Conservation (phyloP, 2,329 filamentous ascomycete genomes). For the Claviceps maximensis region DNA sequence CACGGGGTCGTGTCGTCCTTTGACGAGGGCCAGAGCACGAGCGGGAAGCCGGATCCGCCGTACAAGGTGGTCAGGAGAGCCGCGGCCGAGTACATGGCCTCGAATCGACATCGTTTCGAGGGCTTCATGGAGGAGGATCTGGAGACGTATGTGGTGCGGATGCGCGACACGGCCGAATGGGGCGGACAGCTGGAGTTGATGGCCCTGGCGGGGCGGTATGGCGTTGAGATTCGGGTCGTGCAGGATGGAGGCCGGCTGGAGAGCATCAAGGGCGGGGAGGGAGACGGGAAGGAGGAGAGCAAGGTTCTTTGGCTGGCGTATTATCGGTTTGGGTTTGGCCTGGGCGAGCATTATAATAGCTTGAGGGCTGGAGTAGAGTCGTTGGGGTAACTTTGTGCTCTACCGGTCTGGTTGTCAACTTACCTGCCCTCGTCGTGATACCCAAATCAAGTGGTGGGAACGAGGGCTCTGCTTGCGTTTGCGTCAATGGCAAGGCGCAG, state of each 20-base stretch:
- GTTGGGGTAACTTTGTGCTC: not conserved
- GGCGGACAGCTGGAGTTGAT: slow-evolving; percentile 83
- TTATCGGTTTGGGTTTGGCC: slow-evolving; percentile 82
- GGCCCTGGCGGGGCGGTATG: slow-evolving; percentile 71
- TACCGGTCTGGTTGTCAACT: too few species aligned
- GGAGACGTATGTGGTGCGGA: slow-evolving; percentile 57
- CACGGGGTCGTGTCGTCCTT: not conserved
- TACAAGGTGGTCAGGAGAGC: slow-evolving; percentile 58
- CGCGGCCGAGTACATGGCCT: slow-evolving; percentile 65
- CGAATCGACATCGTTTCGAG: slow-evolving; percentile 66
- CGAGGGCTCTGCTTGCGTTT: too few species aligned
- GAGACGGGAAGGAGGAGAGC: slow-evolving; percentile 27
- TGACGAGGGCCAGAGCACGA: not conserved
- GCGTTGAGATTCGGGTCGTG: slow-evolving; percentile 69
- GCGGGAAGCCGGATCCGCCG: slow-evolving; percentile 16
- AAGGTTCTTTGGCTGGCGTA: slow-evolving; percentile 74
- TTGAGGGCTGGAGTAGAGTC: slow-evolving; percentile 30
- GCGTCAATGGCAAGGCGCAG: too few species aligned
- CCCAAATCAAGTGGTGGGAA: too few species aligned
- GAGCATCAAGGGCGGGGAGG: slow-evolving; percentile 43
- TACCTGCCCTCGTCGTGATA: too few species aligned
- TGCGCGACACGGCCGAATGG: slow-evolving; percentile 86
- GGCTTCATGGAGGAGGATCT: slow-evolving; percentile 78
- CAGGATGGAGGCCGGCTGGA: slow-evolving; percentile 67
- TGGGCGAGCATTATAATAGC: slow-evolving; percentile 97